phyloP scores from a whole-genome alignment of 2,329 filamentous ascomycete genomes.

The Fusarium temperatum region DNA sequence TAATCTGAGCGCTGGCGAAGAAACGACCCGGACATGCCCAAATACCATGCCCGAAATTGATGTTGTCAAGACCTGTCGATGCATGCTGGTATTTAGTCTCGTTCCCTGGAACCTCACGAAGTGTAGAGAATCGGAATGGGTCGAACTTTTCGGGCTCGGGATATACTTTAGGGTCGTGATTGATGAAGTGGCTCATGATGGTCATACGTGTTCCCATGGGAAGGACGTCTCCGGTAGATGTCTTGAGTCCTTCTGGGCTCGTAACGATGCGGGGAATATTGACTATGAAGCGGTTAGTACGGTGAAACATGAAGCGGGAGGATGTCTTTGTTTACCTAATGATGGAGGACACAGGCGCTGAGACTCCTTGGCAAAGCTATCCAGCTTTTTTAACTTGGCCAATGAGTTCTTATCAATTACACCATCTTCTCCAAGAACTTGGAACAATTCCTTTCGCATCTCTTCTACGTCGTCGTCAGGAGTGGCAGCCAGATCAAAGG shows the following conservation, averaged over 20 bases:
- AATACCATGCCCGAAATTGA: not conserved
- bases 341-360: not conserved
- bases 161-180: not conserved
- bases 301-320: not conserved
- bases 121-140: not conserved
- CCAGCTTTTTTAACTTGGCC: not conserved
- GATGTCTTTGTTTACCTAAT: not conserved
- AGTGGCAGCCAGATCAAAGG: not conserved
- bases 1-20: not conserved
- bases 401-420: not conserved
- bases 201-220: not conserved
- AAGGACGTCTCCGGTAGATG: not conserved
- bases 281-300: not conserved
- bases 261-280: not conserved
- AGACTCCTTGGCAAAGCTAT: not conserved
- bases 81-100: not conserved
- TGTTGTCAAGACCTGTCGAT: not conserved
- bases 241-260: not conserved
- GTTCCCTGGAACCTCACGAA: not conserved
- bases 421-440: not conserved
- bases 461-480: not conserved
- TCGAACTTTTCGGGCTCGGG: not conserved
- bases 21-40: not conserved
- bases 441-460: not conserved
- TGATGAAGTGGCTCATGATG: not conserved